Evolutionary conservation across 2,329 filamentous ascomycete species (phyloP).

Genomic region (Sordariomycetes sp.): DNA sequence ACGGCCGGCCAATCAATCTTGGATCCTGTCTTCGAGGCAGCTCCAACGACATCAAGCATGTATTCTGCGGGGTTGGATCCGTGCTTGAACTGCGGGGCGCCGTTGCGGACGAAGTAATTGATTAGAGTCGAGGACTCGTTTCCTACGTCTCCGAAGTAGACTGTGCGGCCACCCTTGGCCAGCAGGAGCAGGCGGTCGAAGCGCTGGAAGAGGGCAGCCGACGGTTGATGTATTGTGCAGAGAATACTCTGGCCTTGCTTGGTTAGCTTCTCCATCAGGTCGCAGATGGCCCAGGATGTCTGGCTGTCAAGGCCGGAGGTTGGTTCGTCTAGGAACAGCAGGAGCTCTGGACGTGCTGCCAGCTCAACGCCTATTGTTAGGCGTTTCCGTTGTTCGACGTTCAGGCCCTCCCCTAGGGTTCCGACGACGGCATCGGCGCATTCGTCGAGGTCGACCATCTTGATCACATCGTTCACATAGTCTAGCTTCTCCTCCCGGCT

Average conservation of each 20-base stretch:
- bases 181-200: slow-evolving; percentile 46
- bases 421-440: slow-evolving; percentile 40
- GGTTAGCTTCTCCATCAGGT: slow-evolving; percentile 53
- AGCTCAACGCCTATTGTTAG: slow-evolving; percentile 36
- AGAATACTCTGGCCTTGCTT: slow-evolving; percentile 34
- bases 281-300: slow-evolving; percentile 59
- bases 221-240: slow-evolving; percentile 38
- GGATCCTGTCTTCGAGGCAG: slow-evolving; percentile 28
- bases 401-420: slow-evolving; percentile 27
- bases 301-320: slow-evolving; percentile 42
- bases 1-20: slow-evolving; percentile 32
- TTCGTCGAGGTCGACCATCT: slow-evolving; percentile 39
- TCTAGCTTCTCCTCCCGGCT: slow-evolving; percentile 32
- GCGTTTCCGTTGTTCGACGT: slow-evolving; percentile 36
- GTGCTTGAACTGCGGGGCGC: slow-evolving; percentile 34
- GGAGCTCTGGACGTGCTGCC: slow-evolving; percentile 26
- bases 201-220: slow-evolving; percentile 21
- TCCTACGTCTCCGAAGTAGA: slow-evolving; percentile 47
- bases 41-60: slow-evolving; percentile 37
- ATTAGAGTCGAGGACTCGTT: slow-evolving; percentile 30
- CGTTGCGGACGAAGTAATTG: slow-evolving; percentile 49
- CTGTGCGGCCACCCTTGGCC: slow-evolving; percentile 36
- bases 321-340: slow-evolving; percentile 41
- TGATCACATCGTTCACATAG: slow-evolving; percentile 39
- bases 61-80: slow-evolving; percentile 55